These are phyloP conservation scores for Huiozyma naganishii DNA, from an alignment of 805 yeast species.

Conservation along the genomic window DNA sequence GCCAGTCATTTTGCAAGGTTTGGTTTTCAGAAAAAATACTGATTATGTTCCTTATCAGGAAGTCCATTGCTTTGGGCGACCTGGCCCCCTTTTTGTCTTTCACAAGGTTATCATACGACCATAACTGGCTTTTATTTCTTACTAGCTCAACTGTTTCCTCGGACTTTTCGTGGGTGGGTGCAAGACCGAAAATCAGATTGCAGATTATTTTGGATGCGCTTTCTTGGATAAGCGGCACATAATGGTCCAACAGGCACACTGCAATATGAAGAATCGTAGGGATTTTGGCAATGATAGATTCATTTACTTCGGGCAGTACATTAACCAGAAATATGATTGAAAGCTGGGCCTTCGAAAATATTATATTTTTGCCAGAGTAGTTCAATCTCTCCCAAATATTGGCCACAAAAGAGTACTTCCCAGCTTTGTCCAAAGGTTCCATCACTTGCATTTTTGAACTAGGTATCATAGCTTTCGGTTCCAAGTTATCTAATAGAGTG, in stretches of 20 bases:
- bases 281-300: constrained; percentile 45
- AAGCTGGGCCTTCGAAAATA: constrained; percentile 79
- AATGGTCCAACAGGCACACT: constrained; percentile 79
- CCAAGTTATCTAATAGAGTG: constrained; percentile 54
- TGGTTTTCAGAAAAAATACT: constrained; percentile 43
- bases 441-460: constrained; percentile 32
- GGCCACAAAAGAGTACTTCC: constrained; percentile 64
- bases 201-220: constrained; percentile 71
- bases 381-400: constrained; percentile 50
- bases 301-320: constrained; percentile 55
- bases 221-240: constrained; percentile 69
- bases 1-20: constrained; percentile 70
- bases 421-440: constrained; percentile 27
- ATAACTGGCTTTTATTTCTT: constrained; percentile 41
- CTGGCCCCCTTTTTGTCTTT: constrained; percentile 69
- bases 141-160: constrained; percentile 47
- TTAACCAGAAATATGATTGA: constrained; percentile 82
- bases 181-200: constrained; percentile 56
- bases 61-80: constrained; percentile 80
- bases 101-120: constrained; percentile 82
- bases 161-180: constrained; percentile 41
- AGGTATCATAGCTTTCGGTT: constrained; percentile 88
- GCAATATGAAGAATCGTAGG: constrained; percentile 73
- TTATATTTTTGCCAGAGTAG: constrained; percentile 51
- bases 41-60: constrained; percentile 51